Conservation (phyloP, 169 alveolate species). For the Eimeria sp. region DNA sequence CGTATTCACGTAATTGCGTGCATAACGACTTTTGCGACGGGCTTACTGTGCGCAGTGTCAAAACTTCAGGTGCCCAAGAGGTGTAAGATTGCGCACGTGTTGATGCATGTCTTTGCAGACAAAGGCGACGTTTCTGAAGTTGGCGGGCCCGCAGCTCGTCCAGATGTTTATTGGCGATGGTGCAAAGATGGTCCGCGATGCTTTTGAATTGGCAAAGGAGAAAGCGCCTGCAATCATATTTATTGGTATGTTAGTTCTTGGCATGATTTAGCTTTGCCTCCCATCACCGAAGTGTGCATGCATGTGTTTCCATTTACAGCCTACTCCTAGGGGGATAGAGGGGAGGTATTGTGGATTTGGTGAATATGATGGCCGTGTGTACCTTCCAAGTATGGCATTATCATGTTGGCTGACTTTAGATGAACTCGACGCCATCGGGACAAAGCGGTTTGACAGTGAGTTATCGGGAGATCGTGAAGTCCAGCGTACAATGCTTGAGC, state of each 20-base stretch:
- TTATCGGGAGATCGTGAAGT: conserved; percentile 99
- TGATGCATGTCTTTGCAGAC: conserved; percentile 89
- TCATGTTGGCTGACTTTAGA: conserved; percentile 82
- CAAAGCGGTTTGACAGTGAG: conserved; percentile 93
- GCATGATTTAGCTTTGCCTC: not conserved
- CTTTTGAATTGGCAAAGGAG: conserved; percentile 99
- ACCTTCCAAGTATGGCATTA: not conserved
- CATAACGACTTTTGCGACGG: not conserved
- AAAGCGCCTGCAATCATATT: conserved; percentile 99
- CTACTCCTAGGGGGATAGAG: no score
- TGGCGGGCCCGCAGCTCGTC: conserved; percentile 99
- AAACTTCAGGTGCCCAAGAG: not conserved
- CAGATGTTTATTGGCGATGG: conserved; percentile 99
- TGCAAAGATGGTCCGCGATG: conserved; percentile 99
- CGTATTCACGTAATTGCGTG: not conserved
- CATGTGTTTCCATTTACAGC: not conserved
- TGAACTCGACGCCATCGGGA: conserved; percentile 99
- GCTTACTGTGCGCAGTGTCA: not conserved
- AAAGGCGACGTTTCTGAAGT: conserved; percentile 98
- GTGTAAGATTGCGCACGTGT: not conserved
- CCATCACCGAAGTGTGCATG: not conserved
- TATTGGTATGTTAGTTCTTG: conserved; percentile 89
- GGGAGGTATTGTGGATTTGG: not conserved
- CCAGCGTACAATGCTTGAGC: conserved; percentile 99
- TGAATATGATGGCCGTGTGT: not conserved